Conservation (phyloP, 768 basidiomycete genomes). For the Auriculariales sp. region DNA sequence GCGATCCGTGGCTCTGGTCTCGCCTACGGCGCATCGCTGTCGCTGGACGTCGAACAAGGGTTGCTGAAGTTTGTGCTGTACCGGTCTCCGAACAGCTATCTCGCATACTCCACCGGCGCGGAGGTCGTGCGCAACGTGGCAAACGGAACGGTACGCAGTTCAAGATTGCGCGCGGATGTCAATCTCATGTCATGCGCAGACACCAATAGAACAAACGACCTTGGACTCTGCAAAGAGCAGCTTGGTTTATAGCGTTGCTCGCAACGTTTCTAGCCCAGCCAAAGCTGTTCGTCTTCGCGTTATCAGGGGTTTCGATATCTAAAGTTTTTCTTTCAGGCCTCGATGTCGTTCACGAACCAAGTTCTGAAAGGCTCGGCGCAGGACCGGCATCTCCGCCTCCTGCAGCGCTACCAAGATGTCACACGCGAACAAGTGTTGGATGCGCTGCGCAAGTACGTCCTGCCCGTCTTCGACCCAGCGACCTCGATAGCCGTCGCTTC, state of each 20-base stretch:
- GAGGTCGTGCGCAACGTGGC: conserved; percentile 67
- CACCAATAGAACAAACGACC: conserved; percentile 62
- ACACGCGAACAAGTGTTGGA: conserved; percentile 63
- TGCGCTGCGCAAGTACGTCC: conserved; percentile 56
- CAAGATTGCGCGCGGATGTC: background rate
- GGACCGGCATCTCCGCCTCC: conserved; percentile 57
- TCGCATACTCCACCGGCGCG: conserved; percentile 68
- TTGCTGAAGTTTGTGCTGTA: conserved; percentile 64
- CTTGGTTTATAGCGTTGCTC: conserved; percentile 73
- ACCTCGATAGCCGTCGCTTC: conserved; percentile 71
- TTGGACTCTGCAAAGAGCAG: conserved; percentile 87
- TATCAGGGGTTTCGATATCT: background rate
- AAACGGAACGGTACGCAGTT: conserved; percentile 55
- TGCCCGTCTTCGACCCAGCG: conserved; percentile 69
- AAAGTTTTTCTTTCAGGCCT: conserved; percentile 33
- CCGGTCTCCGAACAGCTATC: conserved; percentile 68
- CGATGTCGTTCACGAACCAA: conserved; percentile 78
- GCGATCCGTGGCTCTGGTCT: conserved; percentile 89
- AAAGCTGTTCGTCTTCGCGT: conserved; percentile 49
- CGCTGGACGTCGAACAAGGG: conserved; percentile 65
- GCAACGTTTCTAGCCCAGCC: conserved; percentile 70
- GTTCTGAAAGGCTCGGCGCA: conserved; percentile 74
- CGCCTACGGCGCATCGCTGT: conserved; percentile 80
- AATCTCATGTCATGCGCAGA: conserved; percentile 26
- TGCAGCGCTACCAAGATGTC: conserved; percentile 61